Evolutionary conservation across 2,329 filamentous ascomycete species (phyloP), one percentile per base, ranked within the genome.

Genomic region (Sclerotinia borealis): DNA sequence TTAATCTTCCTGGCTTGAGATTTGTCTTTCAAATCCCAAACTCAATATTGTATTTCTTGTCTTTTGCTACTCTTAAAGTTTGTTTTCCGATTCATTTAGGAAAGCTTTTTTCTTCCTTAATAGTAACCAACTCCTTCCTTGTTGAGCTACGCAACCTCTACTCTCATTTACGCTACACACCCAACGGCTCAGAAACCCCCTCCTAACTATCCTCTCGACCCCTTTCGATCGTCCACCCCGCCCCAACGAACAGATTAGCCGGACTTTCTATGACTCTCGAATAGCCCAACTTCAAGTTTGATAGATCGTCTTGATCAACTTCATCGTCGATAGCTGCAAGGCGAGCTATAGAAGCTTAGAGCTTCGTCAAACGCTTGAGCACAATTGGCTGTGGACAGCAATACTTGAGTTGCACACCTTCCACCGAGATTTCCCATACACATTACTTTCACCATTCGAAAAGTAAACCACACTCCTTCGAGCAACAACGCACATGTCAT

Each of bases 341-440:
- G 19, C 31, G 29, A 63, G 63, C 64, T 63, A 60, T 67, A 65
- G 68, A 56, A 67, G 64, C 67, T 69, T 63, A 66, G 61, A 11
- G 29, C 10, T 3, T 51, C n/a, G 19, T 51, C 48, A 17, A 61
- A 56, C n/a, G 37, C 17, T 52, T 27, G 9, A 17, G 19, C 34
- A 41, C n/a, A 50, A 19, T 36, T 13, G 22, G 7, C 22, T 27
- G 36, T 25, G 17, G 6, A 43, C 25, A 15, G 10, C n/a, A 37
- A 25, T 36, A 36, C 9, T 36, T 34, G 36, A 39, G n/a, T 59
- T 4, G 1, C 7, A 59, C 9, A 49, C 4, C 50, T 54, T 37
- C 50, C 49, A 37, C 55, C 31, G 45, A 52, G 17, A 11, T 31
- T 22, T 19, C n/a, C 48, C 29, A 41, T 31, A 25, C 15, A 43